Conservation (phyloP, 2,329 filamentous ascomycete genomes). For the Fusarium sarcochroum region DNA sequence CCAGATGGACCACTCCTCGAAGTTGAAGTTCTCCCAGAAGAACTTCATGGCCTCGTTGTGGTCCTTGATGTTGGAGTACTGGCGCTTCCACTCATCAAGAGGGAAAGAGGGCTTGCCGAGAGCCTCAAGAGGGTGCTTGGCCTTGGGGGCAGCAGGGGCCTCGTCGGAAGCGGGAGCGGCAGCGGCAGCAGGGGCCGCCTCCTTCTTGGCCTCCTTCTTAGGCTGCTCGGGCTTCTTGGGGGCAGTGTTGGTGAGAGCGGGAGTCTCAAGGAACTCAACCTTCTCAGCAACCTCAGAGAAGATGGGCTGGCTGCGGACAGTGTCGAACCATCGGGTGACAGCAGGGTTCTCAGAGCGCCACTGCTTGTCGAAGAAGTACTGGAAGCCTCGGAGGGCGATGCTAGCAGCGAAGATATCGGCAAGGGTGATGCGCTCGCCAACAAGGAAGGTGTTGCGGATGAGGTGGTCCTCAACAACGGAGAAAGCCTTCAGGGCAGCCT, state of each 20-base stretch:
- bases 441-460: slow-evolving; percentile 93
- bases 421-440: slow-evolving; percentile 96
- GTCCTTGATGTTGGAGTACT: slow-evolving; percentile 97
- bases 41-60: slow-evolving; percentile 84
- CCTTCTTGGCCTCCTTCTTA: slow-evolving; percentile 75
- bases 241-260: slow-evolving; percentile 77
- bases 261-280: slow-evolving; percentile 85
- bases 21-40: slow-evolving; percentile 98
- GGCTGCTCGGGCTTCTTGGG: slow-evolving; percentile 85
- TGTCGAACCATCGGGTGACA: slow-evolving; percentile 93
- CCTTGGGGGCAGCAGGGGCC: slow-evolving; percentile 78
- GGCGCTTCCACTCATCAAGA: slow-evolving; percentile 98
- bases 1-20: slow-evolving; percentile 97
- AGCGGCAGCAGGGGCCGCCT: slow-evolving; percentile 42
- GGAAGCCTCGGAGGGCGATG: slow-evolving; percentile 88
- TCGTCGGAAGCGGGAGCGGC: slow-evolving; percentile 58
- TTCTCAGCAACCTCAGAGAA: slow-evolving; percentile 85
- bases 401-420: slow-evolving; percentile 90
- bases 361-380: slow-evolving; percentile 93
- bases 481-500: slow-evolving; percentile 77
- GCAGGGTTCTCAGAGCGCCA: slow-evolving; percentile 89
- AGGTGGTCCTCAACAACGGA: slow-evolving; percentile 88
- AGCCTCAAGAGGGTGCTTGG: slow-evolving; percentile 93
- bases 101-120: slow-evolving; percentile 84
- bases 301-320: slow-evolving; percentile 91